These are phyloP conservation scores for Cystobasidium onofrii DNA, from an alignment of 768 basidiomycete genomes.

Conservation along the genomic window DNA sequence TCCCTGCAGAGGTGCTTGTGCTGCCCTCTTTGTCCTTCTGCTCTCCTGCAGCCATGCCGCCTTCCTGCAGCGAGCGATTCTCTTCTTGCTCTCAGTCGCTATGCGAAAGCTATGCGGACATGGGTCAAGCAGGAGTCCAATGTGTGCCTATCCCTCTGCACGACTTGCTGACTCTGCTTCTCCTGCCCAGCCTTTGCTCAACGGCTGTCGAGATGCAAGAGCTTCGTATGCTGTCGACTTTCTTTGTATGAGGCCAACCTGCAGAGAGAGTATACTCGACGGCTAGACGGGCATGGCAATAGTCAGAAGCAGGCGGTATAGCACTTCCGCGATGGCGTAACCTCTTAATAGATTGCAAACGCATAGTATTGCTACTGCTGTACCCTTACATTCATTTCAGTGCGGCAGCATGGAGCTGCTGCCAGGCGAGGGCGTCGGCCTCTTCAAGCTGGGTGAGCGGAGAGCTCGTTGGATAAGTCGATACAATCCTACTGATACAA, in stretches of 20 bases:
- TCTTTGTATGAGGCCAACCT: neutral
- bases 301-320: no score
- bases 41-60: slow-evolving; percentile 4
- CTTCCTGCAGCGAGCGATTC: neutral
- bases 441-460: slow-evolving; percentile 37
- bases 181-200: neutral
- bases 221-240: neutral
- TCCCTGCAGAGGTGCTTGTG: neutral
- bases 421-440: slow-evolving; percentile 34
- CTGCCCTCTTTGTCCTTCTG: slow-evolving; percentile 2
- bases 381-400: no score
- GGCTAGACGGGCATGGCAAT: no score
- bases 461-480: neutral
- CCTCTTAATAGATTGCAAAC: no score
- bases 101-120: neutral
- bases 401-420: slow-evolving; percentile 18
- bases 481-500: neutral
- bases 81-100: neutral
- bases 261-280: no score
- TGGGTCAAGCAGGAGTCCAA: neutral
- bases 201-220: neutral
- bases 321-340: no score
- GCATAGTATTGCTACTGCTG: no score
- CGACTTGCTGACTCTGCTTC: neutral
- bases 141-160: neutral